Evolutionary conservation across 306 rosid species (phyloP).

Genomic region (Gynostemma pentaphyllum): DNA sequence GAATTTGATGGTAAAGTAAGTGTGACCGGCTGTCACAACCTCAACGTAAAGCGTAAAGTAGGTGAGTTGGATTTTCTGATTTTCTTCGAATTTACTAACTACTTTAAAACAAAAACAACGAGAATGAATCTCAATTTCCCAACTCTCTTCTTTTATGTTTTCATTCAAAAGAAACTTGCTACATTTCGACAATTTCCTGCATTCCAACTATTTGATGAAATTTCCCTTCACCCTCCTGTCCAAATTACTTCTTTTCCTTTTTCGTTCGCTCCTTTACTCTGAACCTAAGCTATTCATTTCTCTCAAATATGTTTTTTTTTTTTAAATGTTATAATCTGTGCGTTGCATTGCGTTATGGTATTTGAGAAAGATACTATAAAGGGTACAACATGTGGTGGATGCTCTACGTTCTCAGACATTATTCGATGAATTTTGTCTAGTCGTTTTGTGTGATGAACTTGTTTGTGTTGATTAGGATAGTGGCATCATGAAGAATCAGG

Average conservation of each 20-base stretch:
- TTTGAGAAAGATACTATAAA: too few species aligned
- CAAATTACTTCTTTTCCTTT: neutral
- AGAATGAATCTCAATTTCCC: too few species aligned
- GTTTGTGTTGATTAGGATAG: neutral
- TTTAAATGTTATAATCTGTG: neutral
- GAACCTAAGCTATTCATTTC: neutral
- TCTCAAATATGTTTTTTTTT: neutral
- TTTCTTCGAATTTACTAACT: too few species aligned
- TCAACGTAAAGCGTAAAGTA: too few species aligned
- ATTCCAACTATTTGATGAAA: constrained; percentile 15
- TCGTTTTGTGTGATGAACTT: neutral
- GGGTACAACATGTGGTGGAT: neutral
- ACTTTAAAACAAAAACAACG: too few species aligned
- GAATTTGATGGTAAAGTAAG: too few species aligned
- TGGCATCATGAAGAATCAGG: constrained; percentile 14
- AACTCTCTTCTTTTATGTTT: too few species aligned
- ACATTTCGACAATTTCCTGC: too few species aligned
- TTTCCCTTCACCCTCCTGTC: constrained; percentile 1
- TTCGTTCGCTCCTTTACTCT: neutral
- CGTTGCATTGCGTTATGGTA: too few species aligned
- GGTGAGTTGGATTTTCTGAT: too few species aligned
- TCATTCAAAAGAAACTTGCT: too few species aligned
- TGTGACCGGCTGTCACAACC: too few species aligned
- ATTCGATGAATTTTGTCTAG: neutral
- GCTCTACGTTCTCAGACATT: neutral